Conservation (phyloP, 495 filamentous ascomycete genomes). For the Xylaria longipes region DNA sequence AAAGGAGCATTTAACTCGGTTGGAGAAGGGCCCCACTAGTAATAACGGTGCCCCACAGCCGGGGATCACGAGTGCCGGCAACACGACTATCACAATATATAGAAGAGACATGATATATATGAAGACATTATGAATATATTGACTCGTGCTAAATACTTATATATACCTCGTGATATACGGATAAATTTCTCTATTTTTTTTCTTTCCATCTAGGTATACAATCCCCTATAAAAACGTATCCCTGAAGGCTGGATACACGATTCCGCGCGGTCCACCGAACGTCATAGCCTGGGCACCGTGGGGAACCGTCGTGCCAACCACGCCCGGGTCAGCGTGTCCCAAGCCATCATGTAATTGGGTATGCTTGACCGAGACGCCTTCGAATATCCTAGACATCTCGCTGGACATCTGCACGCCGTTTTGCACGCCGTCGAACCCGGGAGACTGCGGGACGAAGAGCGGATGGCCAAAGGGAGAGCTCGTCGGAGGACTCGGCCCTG, state of each 20-base stretch:
- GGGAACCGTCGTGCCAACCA: conserved; percentile 7
- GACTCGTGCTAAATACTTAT: neutral
- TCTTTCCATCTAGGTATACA: neutral
- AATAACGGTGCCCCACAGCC: neutral
- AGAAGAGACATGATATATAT: neutral
- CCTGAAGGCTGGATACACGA: conserved; percentile 42
- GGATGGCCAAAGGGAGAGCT: conserved; percentile 28
- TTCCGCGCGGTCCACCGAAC: conserved; percentile 21
- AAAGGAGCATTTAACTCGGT: too few species aligned
- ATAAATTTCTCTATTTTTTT: neutral
- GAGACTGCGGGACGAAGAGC: conserved; percentile 21
- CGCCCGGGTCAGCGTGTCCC: conserved; percentile 18
- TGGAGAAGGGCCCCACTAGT: neutral
- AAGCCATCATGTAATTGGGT: conserved; percentile 23
- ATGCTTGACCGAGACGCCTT: conserved; percentile 45
- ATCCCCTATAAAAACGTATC: conserved; percentile 38
- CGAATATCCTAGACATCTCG: conserved; percentile 56
- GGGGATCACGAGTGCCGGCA: neutral
- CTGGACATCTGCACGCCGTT: conserved; percentile 51
- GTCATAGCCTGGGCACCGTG: conserved; percentile 19
- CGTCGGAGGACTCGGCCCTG: conserved; percentile 29
- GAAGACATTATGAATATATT: neutral
- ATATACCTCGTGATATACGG: neutral
- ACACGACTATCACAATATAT: neutral
- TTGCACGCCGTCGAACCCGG: conserved; percentile 28